Base-by-base conservation (phyloP, 2,329 filamentous ascomycete genomes). In the Microdochium trichocladiopsis region DNA sequence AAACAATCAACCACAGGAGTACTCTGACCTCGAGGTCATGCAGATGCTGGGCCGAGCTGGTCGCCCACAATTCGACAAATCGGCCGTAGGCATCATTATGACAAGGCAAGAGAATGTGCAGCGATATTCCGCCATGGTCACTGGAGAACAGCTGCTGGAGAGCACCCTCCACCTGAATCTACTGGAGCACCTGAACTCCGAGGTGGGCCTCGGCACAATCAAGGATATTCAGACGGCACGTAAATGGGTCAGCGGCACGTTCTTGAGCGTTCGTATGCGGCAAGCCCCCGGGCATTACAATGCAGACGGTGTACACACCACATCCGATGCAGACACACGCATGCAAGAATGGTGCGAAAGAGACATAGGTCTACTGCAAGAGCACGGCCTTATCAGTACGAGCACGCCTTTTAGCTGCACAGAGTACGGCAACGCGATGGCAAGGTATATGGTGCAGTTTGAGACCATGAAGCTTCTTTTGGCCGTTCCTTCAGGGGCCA, bases 31-130 rank as follows among this genome's bases (percentile, higher is more conserved):
- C 4, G 90, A 95, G 58, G 79, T 93, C 55, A 93, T 93, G 86
- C 90, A 95, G 61, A 95, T 95, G 90, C 79, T 95, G 49, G 90
- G 90, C 6, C 83, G 90, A 56, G 90, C 90, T 50, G 90, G 90
- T 1, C 77, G 90, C 21, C 90, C 90, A 5, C 90, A 95, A 61
- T 95, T 92, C 56, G 90, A 93, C 59, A 77, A 82, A 49, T 88
- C 73, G 53, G 90, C 88, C 2, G 78, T 84, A 37, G 90, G 88
- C 11, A 83, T 94, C 16, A 92, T 95, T 51, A 82, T 95, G 72
- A 94, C 90, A 0, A 79, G 81, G 23, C 72, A 76, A n/a, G 72
- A 82, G 4, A 86, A 84, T 49, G 79, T 82, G 5, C 61, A 74
- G 2, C 77, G 80, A 49, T 95, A 94, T 61, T 81, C 91, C 58